Percentiles rank a stretch among this genome's conserved stretches.
These are phyloP conservation scores for Claviceps monticola DNA, from an alignment of 2,329 filamentous ascomycete species.

Conservation along the genomic window DNA sequence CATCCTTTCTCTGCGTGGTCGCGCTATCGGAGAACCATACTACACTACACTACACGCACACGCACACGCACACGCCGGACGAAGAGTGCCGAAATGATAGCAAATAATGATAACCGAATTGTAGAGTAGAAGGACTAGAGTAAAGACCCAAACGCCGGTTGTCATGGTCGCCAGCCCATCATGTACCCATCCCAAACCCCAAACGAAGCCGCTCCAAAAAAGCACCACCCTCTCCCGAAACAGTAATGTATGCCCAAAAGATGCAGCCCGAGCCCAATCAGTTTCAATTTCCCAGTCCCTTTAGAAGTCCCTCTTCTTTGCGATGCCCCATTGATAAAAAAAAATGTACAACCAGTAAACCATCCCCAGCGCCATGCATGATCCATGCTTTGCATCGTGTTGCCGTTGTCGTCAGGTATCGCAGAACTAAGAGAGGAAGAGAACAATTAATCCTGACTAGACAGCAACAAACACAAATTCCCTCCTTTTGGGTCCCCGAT, in stretches of 20 bases:
- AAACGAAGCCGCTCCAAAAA: background rate
- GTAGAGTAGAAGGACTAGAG: background rate
- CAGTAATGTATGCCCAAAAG: background rate
- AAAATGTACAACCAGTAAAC: background rate
- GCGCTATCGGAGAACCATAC: background rate
- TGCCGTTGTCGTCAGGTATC: background rate
- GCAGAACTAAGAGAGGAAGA: background rate
- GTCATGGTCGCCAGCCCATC: background rate
- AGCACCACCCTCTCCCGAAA: background rate
- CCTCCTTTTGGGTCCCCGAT: slow-evolving; percentile 7
- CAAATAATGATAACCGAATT: background rate
- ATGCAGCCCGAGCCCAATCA: background rate
- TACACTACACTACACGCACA: background rate
- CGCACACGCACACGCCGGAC: background rate
- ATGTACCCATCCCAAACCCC: background rate
- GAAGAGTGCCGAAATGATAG: background rate
- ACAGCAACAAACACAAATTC: slow-evolving; percentile 11
- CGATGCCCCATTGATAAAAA: background rate
- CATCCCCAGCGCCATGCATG: background rate
- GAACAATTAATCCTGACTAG: background rate
- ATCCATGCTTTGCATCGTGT: background rate
- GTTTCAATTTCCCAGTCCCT: background rate
- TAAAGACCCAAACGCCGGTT: background rate
- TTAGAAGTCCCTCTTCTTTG: too few species aligned
- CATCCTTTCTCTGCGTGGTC: background rate